Evolutionary conservation across 208 protist genomes (phyloP), one percentile per base, ranked within the genome.

Genomic region (Balamuthia mandrillaris): DNA sequence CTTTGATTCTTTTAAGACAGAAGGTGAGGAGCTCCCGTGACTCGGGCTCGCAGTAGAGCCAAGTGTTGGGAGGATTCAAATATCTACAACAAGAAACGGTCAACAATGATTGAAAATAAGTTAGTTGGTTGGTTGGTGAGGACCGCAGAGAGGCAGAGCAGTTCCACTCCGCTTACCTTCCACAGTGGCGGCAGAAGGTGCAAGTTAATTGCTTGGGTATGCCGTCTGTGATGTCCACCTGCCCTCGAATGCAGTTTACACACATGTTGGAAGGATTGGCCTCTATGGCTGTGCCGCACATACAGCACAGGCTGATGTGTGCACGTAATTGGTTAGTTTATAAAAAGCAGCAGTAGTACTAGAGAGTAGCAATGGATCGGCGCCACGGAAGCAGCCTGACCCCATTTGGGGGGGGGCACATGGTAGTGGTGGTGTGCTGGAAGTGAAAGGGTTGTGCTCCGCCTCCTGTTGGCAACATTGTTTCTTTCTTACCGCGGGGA

Each of bases 201-300:
- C 99, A 77, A 33, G 95, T 96, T 72, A 97, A 94, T 78, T 98
- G 93, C 90, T 98, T 98, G 70, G 97, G 93, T 42, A 99, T 94
- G 45, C 95, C 96, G 12, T 98, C 96, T 6, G 98, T 99, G 84
- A 99, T 99, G 92, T 99, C 97, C 2, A 99, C 95, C 52, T 96
- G 92, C 6, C 90, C 93, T 54, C 91, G 82, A 3, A 99, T 94
- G 90, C 98, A 99, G 86, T 96, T 95, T 16, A 97, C 93, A 89
- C 98, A 99, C 98, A 99, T 99, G 91, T 98, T 98, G 58, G 97
- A 95, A 4, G 97, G 96, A 88, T 99, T 99, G 72, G 96, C 95
- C 78, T 96, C 93, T 66, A 99, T 98, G 41, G 95, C 65, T 16
- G 96, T 89, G 29, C 97, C 97, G 86, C 97, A 99, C 44, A 98